Evolutionary conservation across 2,329 filamentous ascomycete species (phyloP).

Genomic region (Arthrobotrys sinensis): DNA sequence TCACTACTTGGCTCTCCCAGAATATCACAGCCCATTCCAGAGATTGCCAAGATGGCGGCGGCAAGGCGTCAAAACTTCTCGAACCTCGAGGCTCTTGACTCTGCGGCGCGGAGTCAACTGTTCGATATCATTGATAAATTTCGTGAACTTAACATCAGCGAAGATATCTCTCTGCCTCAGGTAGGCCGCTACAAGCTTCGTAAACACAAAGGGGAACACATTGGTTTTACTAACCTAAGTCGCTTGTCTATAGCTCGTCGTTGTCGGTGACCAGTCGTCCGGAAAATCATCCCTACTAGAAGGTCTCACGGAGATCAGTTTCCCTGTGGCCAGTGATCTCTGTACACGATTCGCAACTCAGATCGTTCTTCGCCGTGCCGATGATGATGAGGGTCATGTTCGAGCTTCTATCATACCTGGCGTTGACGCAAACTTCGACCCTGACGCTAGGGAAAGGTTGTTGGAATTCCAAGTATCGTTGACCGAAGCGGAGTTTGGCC

Average conservation of each 20-base stretch:
- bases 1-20: neutral
- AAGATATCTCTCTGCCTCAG: slow-evolving; percentile 64
- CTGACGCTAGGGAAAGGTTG: slow-evolving; percentile 42
- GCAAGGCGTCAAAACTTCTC: slow-evolving; percentile 29
- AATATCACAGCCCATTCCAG: neutral
- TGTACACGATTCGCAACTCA: slow-evolving; percentile 65
- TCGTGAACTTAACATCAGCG: slow-evolving; percentile 63
- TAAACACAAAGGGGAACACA: neutral
- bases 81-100: slow-evolving; percentile 30
- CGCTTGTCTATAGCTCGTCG: slow-evolving; percentile 60
- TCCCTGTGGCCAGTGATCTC: slow-evolving; percentile 63
- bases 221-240: neutral
- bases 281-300: slow-evolving; percentile 65
- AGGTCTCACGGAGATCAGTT: slow-evolving; percentile 63
- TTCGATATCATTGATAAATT: slow-evolving; percentile 63
- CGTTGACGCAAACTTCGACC: slow-evolving; percentile 26
- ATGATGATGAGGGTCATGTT: slow-evolving; percentile 60
- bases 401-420: slow-evolving; percentile 63
- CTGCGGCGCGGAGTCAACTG: slow-evolving; percentile 24
- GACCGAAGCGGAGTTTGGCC: slow-evolving; percentile 48
- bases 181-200: slow-evolving; percentile 26
- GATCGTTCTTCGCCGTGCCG: slow-evolving; percentile 63
- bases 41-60: neutral
- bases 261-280: slow-evolving; percentile 64
- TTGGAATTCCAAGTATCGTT: slow-evolving; percentile 56